Evolutionary conservation across 23 red algal genomes (phyloP).

Genomic region (Cyanidioschyzon merolae): DNA sequence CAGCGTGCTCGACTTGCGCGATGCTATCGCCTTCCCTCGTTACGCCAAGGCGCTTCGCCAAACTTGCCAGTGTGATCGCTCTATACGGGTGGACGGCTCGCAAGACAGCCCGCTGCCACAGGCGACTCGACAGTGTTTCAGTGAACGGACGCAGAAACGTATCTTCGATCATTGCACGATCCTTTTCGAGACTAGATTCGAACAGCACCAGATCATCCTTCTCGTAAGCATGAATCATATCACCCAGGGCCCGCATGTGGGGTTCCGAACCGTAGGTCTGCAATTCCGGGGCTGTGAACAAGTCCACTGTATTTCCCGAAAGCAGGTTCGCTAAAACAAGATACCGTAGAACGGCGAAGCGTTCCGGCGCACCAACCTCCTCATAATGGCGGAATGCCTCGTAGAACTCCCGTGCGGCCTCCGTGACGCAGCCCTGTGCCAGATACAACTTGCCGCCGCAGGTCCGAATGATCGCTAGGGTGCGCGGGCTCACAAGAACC

Average conservation of each 20-base stretch:
- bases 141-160: conserved; percentile 72
- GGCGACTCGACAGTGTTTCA: conserved; percentile 45
- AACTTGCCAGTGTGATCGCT: conserved; percentile 48
- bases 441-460: conserved; percentile 97
- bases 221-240: conserved; percentile 57
- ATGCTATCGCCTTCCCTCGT: neutral
- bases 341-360: conserved; percentile 88
- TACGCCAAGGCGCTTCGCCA: conserved; percentile 36
- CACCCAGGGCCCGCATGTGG: conserved; percentile 68
- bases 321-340: conserved; percentile 98
- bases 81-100: conserved; percentile 67
- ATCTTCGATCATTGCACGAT: conserved; percentile 77
- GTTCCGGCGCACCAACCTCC: conserved; percentile 62
- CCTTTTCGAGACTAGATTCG: conserved; percentile 56
- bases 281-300: conserved; percentile 84
- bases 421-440: conserved; percentile 50
- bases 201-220: conserved; percentile 66
- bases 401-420: conserved; percentile 74
- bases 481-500: conserved; percentile 37
- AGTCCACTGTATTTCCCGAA: conserved; percentile 66
- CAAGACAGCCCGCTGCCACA: conserved; percentile 60
- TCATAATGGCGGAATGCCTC: conserved; percentile 98
- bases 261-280: conserved; percentile 80
- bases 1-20: conserved; percentile 40
- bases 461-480: conserved; percentile 91